These are phyloP conservation scores for Sarocladiaceae sp. DNA, from an alignment of 2,329 filamentous ascomycete species.

Conservation along the genomic window DNA sequence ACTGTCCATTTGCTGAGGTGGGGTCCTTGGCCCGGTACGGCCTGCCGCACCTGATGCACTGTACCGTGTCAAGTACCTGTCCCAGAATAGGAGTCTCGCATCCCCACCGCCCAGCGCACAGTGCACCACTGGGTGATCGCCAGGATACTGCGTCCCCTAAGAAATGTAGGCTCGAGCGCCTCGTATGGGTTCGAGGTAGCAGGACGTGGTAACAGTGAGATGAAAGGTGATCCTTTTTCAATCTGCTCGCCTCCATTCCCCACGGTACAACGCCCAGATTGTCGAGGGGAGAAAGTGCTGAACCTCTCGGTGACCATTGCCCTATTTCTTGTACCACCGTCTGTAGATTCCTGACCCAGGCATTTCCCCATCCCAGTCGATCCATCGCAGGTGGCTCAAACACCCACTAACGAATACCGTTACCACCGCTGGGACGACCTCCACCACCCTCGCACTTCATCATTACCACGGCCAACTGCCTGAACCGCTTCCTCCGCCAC, in stretches of 20 bases:
- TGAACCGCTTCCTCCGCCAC: neutral
- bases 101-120: neutral
- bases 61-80: neutral
- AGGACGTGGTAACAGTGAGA: no score
- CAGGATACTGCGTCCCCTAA: no score
- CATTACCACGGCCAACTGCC: neutral
- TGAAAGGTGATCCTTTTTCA: neutral
- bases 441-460: slow-evolving; percentile 16
- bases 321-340: no score
- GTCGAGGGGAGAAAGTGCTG: no score
- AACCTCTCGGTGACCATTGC: no score
- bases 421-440: slow-evolving; percentile 21
- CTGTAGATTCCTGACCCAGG: neutral
- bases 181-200: no score
- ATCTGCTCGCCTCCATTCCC: neutral
- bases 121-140: neutral
- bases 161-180: no score
- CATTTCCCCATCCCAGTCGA: slow-evolving; percentile 17
- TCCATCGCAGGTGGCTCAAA: neutral
- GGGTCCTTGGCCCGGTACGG: neutral
- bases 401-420: slow-evolving; percentile 19
- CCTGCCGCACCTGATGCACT: neutral
- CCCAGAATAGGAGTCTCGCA: neutral
- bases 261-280: no score
- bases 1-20: neutral